Percentiles rank a stretch among this genome's conserved stretches.
Evolutionary conservation across 2,329 filamentous ascomycete species (phyloP).

Genomic region (Ophiosphaerella narmari): DNA sequence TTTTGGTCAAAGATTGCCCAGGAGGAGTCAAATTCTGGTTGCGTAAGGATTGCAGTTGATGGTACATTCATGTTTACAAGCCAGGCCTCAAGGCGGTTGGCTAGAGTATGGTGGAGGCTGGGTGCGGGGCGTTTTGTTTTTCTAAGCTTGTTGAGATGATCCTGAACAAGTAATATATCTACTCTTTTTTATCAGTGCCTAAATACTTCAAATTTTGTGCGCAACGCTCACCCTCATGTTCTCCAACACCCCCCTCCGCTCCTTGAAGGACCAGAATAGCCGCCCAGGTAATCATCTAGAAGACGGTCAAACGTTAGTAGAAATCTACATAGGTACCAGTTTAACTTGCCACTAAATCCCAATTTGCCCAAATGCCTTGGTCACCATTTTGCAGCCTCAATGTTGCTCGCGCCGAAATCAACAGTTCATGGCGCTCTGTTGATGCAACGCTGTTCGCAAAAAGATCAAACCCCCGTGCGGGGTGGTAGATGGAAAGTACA

Average conservation of each 20-base stretch:
- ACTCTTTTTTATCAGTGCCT: background rate
- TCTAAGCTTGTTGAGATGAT: slow-evolving; percentile 12
- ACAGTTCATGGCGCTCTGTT: slow-evolving; percentile 49
- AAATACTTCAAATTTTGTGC: background rate
- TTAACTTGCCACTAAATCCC: slow-evolving; percentile 43
- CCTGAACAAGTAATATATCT: slow-evolving; percentile 13
- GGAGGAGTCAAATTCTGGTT: slow-evolving; percentile 6
- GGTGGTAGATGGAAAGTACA: slow-evolving; percentile 52
- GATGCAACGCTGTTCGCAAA: slow-evolving; percentile 47
- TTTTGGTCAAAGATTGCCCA: slow-evolving; percentile 18
- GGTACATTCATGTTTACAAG: slow-evolving; percentile 10
- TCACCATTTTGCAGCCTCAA: slow-evolving; percentile 50
- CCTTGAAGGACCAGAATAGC: slow-evolving; percentile 52
- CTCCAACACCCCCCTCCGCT: slow-evolving; percentile 48
- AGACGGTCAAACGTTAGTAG: background rate
- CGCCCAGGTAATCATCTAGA: slow-evolving; percentile 51
- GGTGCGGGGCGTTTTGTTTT: slow-evolving; percentile 17
- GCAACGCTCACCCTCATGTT: slow-evolving; percentile 14
- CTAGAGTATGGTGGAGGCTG: slow-evolving; percentile 15
- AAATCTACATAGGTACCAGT: too few species aligned
- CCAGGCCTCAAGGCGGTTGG: slow-evolving; percentile 13
- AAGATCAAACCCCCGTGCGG: slow-evolving; percentile 48
- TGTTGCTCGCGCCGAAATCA: slow-evolving; percentile 49
- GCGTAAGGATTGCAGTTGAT: slow-evolving; percentile 3
- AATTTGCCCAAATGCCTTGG: slow-evolving; percentile 52